A percentile compares a stretch with the other conserved stretches of the same genome.
phyloP scores from a whole-genome alignment of 352 stramenopile species.

The Pseudoperonospora humuli region DNA sequence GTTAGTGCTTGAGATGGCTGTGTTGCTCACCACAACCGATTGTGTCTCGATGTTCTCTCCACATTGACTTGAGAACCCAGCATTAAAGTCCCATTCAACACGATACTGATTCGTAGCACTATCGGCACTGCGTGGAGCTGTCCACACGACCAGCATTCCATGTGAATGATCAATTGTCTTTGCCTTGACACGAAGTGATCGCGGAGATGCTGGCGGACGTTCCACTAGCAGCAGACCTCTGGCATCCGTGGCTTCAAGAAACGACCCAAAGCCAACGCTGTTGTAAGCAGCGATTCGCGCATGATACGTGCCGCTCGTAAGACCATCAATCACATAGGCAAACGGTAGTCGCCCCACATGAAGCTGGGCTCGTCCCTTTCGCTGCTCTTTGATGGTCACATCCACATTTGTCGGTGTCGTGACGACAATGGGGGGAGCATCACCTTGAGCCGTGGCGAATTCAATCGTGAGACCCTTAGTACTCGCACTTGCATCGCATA shows the following conservation, averaged over 20 bases:
- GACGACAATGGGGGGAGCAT: conserved; percentile 31
- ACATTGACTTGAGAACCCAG: conserved; percentile 80
- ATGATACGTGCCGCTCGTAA: conserved; percentile 80
- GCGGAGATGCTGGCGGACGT: conserved; percentile 29
- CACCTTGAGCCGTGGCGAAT: conserved; percentile 46
- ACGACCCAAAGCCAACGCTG: conserved; percentile 86
- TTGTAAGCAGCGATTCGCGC: conserved; percentile 92
- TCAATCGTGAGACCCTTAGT: conserved; percentile 37
- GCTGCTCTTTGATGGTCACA: conserved; percentile 28
- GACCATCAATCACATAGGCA: conserved; percentile 71
- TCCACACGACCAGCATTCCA: conserved; percentile 59
- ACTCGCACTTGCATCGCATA: conserved; percentile 35
- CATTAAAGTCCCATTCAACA: conserved; percentile 91
- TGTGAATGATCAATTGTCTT: conserved; percentile 29
- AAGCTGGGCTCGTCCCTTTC: conserved; percentile 51
- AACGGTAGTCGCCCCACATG: conserved; percentile 70
- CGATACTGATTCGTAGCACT: conserved; percentile 70
- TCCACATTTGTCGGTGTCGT: background rate
- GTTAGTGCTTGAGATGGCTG: background rate
- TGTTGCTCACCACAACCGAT: conserved; percentile 30
- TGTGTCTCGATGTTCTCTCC: conserved; percentile 68
- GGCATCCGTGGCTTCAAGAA: conserved; percentile 33
- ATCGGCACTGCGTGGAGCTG: conserved; percentile 77
- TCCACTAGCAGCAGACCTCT: conserved; percentile 28
- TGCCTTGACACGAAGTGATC: conserved; percentile 73